These are phyloP conservation scores for Arachis hypogaea DNA, from an alignment of 306 rosid species.

Conservation along the genomic window DNA sequence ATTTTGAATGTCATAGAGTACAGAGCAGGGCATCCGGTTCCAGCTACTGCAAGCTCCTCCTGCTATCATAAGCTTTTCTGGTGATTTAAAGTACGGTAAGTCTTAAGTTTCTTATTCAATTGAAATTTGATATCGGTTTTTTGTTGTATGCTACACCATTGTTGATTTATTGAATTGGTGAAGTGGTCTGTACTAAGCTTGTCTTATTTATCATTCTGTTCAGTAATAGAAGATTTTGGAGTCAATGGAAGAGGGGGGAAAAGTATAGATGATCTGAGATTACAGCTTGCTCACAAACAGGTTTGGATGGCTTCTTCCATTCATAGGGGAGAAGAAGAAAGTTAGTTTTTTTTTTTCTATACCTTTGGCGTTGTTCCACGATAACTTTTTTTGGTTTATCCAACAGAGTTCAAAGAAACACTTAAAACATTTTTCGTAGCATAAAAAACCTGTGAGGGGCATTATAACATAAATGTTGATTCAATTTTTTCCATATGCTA, in stretches of 20 bases:
- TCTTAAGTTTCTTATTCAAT: slow-evolving; percentile 8
- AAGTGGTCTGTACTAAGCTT: slow-evolving; percentile 28
- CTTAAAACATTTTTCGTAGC: slow-evolving; percentile 12
- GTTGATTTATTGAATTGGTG: slow-evolving; percentile 30
- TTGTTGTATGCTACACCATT: neutral
- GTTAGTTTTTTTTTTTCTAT: slow-evolving; percentile 49
- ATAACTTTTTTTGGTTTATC: slow-evolving; percentile 21
- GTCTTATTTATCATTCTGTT: slow-evolving; percentile 30
- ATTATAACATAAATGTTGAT: neutral
- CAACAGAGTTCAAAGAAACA: slow-evolving; percentile 14
- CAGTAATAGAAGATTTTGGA: slow-evolving; percentile 72
- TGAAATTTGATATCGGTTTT: slow-evolving; percentile 13
- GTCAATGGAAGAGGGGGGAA: slow-evolving; percentile 49
- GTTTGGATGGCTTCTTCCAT: slow-evolving; percentile 98
- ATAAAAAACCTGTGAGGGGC: slow-evolving; percentile 7
- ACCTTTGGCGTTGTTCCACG: slow-evolving; percentile 33
- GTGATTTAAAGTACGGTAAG: slow-evolving; percentile 90
- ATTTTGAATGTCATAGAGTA: slow-evolving; percentile 64
- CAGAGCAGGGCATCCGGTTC: slow-evolving; percentile 73
- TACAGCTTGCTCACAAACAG: slow-evolving; percentile 58
- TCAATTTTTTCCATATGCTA: neutral
- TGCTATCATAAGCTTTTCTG: slow-evolving; percentile 64
- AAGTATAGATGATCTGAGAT: slow-evolving; percentile 56
- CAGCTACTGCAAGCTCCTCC: slow-evolving; percentile 91
- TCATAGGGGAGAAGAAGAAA: slow-evolving; percentile 93